Evolutionary conservation across 208 protist genomes (phyloP).

Genomic region (Trypanosoma mega): DNA sequence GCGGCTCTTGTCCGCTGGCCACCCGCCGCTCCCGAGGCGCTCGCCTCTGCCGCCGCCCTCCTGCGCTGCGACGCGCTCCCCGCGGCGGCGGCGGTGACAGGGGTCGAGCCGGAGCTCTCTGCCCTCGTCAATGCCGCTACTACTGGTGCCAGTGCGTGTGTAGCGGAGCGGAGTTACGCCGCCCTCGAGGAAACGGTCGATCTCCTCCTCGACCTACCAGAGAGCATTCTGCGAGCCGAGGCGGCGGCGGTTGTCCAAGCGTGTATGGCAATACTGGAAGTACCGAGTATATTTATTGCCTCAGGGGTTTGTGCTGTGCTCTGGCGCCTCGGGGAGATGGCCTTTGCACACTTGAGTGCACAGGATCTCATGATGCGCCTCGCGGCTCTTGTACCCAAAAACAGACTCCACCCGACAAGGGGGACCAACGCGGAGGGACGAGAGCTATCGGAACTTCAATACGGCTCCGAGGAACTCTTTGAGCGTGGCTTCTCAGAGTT

Average conservation of each 20-base stretch:
- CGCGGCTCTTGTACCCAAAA: conserved; percentile 47
- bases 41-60: conserved; percentile 34
- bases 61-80: conserved; percentile 32
- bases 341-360: conserved; percentile 33
- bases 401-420: conserved; percentile 52
- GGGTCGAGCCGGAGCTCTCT: conserved; percentile 14
- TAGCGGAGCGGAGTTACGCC: conserved; percentile 30
- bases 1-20: conserved; percentile 54
- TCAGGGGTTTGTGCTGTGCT: conserved; percentile 38
- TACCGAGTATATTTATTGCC: conserved; percentile 79
- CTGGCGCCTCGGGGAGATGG: conserved; percentile 33
- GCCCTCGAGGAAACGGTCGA: conserved; percentile 53
- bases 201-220: conserved; percentile 43
- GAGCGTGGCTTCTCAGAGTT: conserved; percentile 62
- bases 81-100: background rate
- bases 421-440: conserved; percentile 41
- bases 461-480: conserved; percentile 51
- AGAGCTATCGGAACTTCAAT: conserved; percentile 59
- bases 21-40: conserved; percentile 39
- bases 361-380: conserved; percentile 39
- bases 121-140: conserved; percentile 22
- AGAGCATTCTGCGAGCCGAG: conserved; percentile 24
- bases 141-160: conserved; percentile 22
- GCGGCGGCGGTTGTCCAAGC: conserved; percentile 24
- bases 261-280: conserved; percentile 37